phyloP scores from a whole-genome alignment of 2,329 filamentous ascomycete species.

The Penicillium crustosum region DNA sequence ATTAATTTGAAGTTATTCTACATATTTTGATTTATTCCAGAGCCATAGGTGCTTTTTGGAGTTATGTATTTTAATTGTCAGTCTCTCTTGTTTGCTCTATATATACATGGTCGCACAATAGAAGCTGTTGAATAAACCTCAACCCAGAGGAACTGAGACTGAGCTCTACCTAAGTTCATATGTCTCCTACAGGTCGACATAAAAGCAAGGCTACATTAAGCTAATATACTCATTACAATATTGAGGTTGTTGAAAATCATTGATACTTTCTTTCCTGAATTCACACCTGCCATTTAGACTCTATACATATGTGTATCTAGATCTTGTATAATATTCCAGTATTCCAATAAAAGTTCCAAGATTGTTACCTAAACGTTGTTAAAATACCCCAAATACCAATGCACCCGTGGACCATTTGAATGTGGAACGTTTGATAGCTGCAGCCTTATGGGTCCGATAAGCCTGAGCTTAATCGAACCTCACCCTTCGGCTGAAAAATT shows the following conservation, averaged over 20 bases:
- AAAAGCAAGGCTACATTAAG: neutral
- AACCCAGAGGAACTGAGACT: neutral
- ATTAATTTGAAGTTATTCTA: neutral
- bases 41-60: neutral
- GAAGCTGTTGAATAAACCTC: neutral
- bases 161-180: neutral
- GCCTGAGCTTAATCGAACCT: slow-evolving; percentile 14
- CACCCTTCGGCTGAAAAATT: slow-evolving; percentile 10
- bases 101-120: neutral
- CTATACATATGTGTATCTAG: neutral
- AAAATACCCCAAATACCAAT: neutral
- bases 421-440: slow-evolving; percentile 3
- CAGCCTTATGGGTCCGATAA: slow-evolving; percentile 15
- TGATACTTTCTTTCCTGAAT: neutral
- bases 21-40: neutral
- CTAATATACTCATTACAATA: neutral
- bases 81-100: neutral
- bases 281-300: neutral
- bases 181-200: neutral
- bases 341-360: too few species aligned
- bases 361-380: neutral
- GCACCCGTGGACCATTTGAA: neutral
- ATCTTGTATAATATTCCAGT: neutral
- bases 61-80: neutral
- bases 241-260: neutral